These are phyloP conservation scores for Cyclanthera cordifolia DNA, from an alignment of 306 rosid genomes.

Conservation along the genomic window DNA sequence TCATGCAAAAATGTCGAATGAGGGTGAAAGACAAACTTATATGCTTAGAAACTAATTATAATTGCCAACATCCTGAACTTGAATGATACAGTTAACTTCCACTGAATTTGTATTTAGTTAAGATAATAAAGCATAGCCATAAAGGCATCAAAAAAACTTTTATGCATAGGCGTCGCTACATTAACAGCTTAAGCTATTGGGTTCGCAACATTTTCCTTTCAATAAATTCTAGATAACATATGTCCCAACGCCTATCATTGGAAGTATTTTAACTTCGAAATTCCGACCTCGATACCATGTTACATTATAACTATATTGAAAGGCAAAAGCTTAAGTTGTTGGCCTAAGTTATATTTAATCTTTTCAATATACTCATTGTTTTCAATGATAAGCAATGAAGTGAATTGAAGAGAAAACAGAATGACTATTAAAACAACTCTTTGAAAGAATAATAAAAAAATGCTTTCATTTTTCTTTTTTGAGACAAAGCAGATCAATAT, in stretches of 20 bases:
- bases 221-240: neutral
- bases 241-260: neutral
- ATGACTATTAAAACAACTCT: neutral
- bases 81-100: no score
- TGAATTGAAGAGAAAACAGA: neutral
- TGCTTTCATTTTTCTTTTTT: no score
- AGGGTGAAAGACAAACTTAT: neutral
- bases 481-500: no score
- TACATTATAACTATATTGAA: neutral
- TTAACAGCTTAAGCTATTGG: neutral
- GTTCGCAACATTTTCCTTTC: neutral
- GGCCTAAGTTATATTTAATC: neutral
- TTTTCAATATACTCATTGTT: neutral
- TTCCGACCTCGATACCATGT: neutral
- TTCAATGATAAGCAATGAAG: neutral
- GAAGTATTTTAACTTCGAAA: neutral
- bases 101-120: no score
- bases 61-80: neutral
- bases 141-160: neutral
- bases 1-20: neutral
- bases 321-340: neutral
- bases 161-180: neutral
- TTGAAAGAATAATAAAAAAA: neutral
- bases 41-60: neutral
- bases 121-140: neutral